Percentiles rank a stretch among this genome's conserved stretches.
Conservation (phyloP, 176 grass and related monocot genomes). For the Avena insularis region DNA sequence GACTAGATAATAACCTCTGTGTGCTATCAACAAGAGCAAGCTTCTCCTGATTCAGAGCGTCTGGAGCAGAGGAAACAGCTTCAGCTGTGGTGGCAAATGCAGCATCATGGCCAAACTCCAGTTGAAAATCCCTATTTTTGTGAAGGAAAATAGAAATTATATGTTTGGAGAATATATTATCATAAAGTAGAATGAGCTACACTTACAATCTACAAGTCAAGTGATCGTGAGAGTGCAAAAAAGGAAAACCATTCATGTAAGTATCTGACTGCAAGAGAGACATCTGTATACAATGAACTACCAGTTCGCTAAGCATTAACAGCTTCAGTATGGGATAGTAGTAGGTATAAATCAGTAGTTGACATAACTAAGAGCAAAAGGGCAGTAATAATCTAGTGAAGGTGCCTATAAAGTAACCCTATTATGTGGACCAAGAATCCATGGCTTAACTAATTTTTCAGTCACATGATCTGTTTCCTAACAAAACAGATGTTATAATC, state of each 20-base stretch:
- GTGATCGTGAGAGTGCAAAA: slow-evolving; percentile 17
- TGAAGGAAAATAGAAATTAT: slow-evolving; percentile 24
- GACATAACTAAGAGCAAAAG: slow-evolving; percentile 6
- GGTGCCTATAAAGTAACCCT: slow-evolving; percentile 15
- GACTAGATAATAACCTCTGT: slow-evolving; percentile 56
- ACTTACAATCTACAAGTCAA: slow-evolving; percentile 3
- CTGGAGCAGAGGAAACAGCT: slow-evolving; percentile 52
- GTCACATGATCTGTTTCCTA: not conserved
- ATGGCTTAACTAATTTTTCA: slow-evolving; percentile 5
- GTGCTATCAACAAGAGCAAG: slow-evolving; percentile 58
- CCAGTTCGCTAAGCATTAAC: not conserved
- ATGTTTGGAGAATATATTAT: not conserved
- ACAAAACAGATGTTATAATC: slow-evolving; percentile 29
- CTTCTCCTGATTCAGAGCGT: slow-evolving; percentile 64
- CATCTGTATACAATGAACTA: slow-evolving; percentile 20
- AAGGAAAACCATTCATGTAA: not conserved
- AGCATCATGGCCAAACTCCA: slow-evolving; percentile 69
- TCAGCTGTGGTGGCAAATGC: slow-evolving; percentile 55
- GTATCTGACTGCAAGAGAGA: slow-evolving; percentile 3
- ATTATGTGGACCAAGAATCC: not conserved
- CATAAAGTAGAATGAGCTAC: slow-evolving; percentile 10
- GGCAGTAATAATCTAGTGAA: slow-evolving; percentile 16
- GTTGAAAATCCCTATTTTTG: slow-evolving; percentile 56
- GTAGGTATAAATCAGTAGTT: slow-evolving; percentile 4
- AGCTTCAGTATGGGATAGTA: not conserved